Evolutionary conservation across 495 filamentous ascomycete species (phyloP).

Genomic region (Achaetomiella virescens): DNA sequence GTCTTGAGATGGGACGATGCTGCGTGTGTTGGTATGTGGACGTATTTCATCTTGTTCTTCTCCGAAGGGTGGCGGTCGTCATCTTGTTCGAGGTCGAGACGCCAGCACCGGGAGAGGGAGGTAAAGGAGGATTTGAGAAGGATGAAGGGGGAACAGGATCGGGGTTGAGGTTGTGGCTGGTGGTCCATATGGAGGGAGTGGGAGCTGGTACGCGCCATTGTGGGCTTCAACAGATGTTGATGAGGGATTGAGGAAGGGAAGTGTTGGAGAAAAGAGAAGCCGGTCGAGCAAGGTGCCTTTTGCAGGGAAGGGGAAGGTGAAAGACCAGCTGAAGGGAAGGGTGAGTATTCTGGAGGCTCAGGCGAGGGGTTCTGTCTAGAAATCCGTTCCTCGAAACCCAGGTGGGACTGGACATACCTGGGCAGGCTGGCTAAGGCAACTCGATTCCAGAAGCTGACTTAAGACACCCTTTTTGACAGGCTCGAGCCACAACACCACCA

Average conservation of each 20-base stretch:
- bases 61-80: neutral
- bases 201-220: conserved; percentile 9
- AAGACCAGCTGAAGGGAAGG: too few species aligned
- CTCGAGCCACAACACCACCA: neutral
- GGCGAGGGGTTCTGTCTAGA: too few species aligned
- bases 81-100: neutral
- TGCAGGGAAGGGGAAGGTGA: too few species aligned
- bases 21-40: conserved; percentile 38
- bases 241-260: too few species aligned
- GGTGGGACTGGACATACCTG: too few species aligned
- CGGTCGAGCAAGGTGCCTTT: too few species aligned
- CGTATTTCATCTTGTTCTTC: conserved; percentile 24
- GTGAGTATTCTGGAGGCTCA: too few species aligned
- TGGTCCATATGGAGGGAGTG: neutral
- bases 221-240: neutral
- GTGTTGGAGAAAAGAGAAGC: too few species aligned
- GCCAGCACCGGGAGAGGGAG: conserved; percentile 12
- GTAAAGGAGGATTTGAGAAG: conserved; percentile 13
- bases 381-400: too few species aligned
- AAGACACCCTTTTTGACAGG: neutral
- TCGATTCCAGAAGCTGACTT: too few species aligned
- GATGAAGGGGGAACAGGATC: conserved; percentile 15
- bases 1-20: conserved; percentile 37
- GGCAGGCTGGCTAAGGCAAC: too few species aligned
- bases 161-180: neutral